These are phyloP conservation scores for Macadamia integrifolia DNA, from an alignment of 164 flowering plant genomes.

Conservation along the genomic window DNA sequence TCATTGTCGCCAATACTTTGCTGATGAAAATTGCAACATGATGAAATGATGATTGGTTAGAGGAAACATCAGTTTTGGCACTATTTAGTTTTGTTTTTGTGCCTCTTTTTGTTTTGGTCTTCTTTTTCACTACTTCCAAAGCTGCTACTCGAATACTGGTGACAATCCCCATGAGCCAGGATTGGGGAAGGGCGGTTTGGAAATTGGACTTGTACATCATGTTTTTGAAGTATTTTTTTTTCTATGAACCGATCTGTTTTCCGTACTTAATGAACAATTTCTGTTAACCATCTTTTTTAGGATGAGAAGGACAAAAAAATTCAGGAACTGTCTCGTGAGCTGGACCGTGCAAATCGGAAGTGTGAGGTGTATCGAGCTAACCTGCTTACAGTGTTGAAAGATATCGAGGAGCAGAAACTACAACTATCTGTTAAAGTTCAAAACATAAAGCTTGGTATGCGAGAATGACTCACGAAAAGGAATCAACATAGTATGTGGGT, in stretches of 20 bases:
- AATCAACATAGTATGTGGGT: not conserved
- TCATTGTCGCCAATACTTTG: not conserved
- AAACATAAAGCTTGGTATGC: slow-evolving; percentile 21
- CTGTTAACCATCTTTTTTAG: slow-evolving; percentile 15
- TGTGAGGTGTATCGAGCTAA: slow-evolving; percentile 38
- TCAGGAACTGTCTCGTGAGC: slow-evolving; percentile 22
- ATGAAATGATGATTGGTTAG: not conserved
- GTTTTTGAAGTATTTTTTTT: not conserved
- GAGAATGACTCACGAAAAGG: slow-evolving; percentile 3
- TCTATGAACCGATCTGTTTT: not conserved
- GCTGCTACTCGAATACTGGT: too few relatives aligned
- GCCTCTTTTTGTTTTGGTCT: too few relatives aligned
- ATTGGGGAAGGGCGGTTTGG: too few relatives aligned
- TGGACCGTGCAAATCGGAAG: slow-evolving; percentile 31
- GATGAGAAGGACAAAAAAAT: slow-evolving; percentile 39
- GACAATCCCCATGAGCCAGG: too few relatives aligned
- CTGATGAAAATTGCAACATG: not conserved
- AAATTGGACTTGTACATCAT: too few relatives aligned
- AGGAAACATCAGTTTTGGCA: not conserved
- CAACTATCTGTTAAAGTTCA: slow-evolving; percentile 37
- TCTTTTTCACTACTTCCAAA: too few relatives aligned
- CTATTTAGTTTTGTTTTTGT: too few relatives aligned
- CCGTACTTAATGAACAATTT: not conserved
- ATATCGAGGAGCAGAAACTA: slow-evolving; percentile 36
- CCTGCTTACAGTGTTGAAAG: slow-evolving; percentile 39